Conservation (phyloP, 164 flowering plant species). For the Annona squamosa region DNA sequence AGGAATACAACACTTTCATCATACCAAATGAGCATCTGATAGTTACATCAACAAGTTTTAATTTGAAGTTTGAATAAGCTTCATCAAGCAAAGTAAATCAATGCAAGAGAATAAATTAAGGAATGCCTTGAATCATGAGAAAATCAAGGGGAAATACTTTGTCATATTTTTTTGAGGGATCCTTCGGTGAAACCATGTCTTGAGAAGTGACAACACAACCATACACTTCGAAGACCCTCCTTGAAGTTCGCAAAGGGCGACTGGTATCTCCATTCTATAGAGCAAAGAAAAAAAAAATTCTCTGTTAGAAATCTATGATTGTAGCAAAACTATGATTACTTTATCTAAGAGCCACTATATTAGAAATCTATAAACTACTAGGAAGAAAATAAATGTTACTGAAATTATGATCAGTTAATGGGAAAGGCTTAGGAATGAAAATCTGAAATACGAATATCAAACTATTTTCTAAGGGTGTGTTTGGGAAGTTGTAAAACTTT, state of each 20-base stretch:
- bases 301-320: not conserved
- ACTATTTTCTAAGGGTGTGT: no score
- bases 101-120: not conserved
- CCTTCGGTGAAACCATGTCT: constrained; percentile 81
- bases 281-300: not conserved
- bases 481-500: no score
- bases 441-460: no score
- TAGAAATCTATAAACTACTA: no score
- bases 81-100: not conserved
- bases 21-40: not conserved
- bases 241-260: constrained; percentile 32
- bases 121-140: not conserved
- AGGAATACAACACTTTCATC: not conserved
- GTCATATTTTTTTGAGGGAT: constrained; percentile 55
- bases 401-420: no score
- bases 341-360: not conserved
- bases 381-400: no score
- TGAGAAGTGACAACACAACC: constrained; percentile 78
- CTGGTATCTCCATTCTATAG: constrained; percentile 34
- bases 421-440: no score
- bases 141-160: constrained; percentile 38
- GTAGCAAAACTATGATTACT: not conserved
- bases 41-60: not conserved
- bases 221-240: constrained; percentile 73
- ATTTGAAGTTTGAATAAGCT: not conserved